Percentiles rank a stretch among this genome's conserved stretches.
Conservation (phyloP, 1,139 yeast genomes). For the Magnusiomyces magnusii region DNA sequence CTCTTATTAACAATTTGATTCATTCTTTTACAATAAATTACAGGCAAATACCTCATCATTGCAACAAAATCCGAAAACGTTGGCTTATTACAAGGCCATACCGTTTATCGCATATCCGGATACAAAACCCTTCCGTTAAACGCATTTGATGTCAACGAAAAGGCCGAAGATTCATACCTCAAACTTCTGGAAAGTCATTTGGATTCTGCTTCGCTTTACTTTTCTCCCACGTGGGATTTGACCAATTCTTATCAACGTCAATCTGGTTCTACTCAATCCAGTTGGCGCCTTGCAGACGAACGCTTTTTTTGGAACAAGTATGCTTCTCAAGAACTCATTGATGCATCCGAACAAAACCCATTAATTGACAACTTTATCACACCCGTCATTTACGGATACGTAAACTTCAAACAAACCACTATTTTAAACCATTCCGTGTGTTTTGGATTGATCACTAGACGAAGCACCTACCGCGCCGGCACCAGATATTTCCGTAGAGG, state of each 20-base stretch:
- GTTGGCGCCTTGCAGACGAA: slow-evolving; percentile 40
- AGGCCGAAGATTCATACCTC: slow-evolving; percentile 57
- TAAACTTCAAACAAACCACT: slow-evolving; percentile 30
- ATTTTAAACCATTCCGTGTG: slow-evolving; percentile 49
- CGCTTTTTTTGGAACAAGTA: slow-evolving; percentile 90
- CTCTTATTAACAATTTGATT: slow-evolving; percentile 26
- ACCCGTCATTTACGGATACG: slow-evolving; percentile 75
- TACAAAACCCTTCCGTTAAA: slow-evolving; percentile 53
- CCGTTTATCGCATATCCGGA: slow-evolving; percentile 50
- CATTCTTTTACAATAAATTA: neutral
- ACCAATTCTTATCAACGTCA: slow-evolving; percentile 68
- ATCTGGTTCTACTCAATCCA: slow-evolving; percentile 14
- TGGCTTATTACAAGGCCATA: slow-evolving; percentile 59
- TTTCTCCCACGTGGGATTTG: slow-evolving; percentile 68
- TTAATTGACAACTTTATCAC: slow-evolving; percentile 47
- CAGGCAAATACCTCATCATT: slow-evolving; percentile 41
- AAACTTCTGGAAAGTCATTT: slow-evolving; percentile 61
- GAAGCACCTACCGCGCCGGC: slow-evolving; percentile 79
- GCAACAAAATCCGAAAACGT: slow-evolving; percentile 53
- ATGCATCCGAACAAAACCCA: slow-evolving; percentile 34
- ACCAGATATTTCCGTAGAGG: slow-evolving; percentile 97
- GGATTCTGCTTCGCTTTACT: slow-evolving; percentile 62
- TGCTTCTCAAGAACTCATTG: slow-evolving; percentile 50
- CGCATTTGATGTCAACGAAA: slow-evolving; percentile 36
- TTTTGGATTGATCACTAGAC: slow-evolving; percentile 70